A percentile compares a stretch with the other conserved stretches of the same genome.
Evolutionary conservation across 768 basidiomycete species (phyloP).

Genomic region (Tulasnella sp.): DNA sequence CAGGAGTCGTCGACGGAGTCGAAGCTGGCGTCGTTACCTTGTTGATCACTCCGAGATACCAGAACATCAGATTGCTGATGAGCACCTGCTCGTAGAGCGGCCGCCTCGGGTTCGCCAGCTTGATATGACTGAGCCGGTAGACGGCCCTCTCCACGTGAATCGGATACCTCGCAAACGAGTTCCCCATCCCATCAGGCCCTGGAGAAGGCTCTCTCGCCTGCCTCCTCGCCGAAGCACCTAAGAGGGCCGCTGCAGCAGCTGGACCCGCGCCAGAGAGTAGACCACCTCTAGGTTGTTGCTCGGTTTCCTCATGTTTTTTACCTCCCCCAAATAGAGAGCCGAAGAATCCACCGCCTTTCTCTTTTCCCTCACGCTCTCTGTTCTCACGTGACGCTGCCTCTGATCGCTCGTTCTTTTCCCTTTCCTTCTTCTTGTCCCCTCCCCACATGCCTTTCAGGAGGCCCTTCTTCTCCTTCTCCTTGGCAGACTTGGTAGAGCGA

Average conservation of each 20-base stretch:
- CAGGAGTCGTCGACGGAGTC: too few relatives aligned
- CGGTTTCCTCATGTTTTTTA: conserved; percentile 66
- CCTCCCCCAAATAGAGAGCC: conserved; percentile 80
- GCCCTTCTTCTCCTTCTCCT: conserved; percentile 55
- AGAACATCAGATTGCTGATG: conserved; percentile 94
- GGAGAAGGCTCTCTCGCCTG: conserved; percentile 9
- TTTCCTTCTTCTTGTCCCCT: conserved; percentile 49
- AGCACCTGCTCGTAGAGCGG: conserved; percentile 95
- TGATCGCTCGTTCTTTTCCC: conserved; percentile 43
- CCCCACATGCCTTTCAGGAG: conserved; percentile 52
- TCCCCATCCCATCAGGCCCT: not conserved
- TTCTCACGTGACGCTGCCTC: conserved; percentile 26
- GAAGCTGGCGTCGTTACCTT: conserved; percentile 47
- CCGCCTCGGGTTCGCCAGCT: conserved; percentile 90
- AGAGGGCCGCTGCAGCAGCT: conserved; percentile 75
- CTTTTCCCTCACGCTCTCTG: conserved; percentile 33
- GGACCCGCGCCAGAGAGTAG: conserved; percentile 45
- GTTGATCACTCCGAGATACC: conserved; percentile 97
- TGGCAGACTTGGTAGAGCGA: conserved; percentile 9
- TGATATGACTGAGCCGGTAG: conserved; percentile 95
- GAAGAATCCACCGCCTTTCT: conserved; percentile 78
- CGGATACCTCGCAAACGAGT: conserved; percentile 66
- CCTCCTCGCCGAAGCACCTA: conserved; percentile 66
- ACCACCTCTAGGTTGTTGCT: conserved; percentile 27
- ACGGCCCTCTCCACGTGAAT: conserved; percentile 98